Conservation (phyloP, 306 rosid species). For the peach (Prunus persica) region DNA sequence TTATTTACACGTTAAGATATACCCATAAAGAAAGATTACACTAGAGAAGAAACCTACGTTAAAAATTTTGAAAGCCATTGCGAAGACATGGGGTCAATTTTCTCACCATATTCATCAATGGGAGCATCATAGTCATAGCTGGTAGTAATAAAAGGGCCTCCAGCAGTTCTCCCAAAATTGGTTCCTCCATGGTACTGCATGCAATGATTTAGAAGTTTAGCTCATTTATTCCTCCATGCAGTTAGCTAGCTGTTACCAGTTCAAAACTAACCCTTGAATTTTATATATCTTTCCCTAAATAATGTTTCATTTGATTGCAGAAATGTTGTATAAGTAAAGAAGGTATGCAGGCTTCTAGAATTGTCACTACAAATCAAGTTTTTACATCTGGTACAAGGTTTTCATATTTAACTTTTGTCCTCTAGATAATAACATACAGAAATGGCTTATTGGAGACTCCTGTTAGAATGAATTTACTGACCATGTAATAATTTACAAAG, state of each 20-base stretch:
- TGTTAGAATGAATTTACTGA: constrained; percentile 2
- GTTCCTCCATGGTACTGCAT: constrained; percentile 53
- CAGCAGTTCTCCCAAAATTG: constrained; percentile 50
- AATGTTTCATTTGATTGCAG: constrained; percentile 4
- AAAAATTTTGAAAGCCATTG: background rate
- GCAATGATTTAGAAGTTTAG: background rate
- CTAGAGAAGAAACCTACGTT: background rate
- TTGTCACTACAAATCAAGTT: too few relatives aligned
- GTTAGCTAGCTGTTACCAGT: background rate
- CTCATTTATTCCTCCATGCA: background rate
- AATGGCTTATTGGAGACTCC: background rate
- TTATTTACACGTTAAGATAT: background rate
- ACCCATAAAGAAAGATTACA: background rate
- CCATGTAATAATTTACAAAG: constrained; percentile 53
- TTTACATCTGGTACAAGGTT: background rate
- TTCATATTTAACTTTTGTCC: background rate
- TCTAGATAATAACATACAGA: background rate
- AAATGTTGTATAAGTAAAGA: background rate
- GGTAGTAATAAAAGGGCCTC: constrained; percentile 54
- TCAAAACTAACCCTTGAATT: background rate
- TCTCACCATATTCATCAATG: constrained; percentile 52
- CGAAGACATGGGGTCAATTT: background rate
- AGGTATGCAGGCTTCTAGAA: too few relatives aligned
- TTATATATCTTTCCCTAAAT: background rate
- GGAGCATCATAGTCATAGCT: constrained; percentile 61